These are phyloP conservation scores for Athelia psychrophila DNA, from an alignment of 1,284 basidiomycete genomes.

Conservation along the genomic window DNA sequence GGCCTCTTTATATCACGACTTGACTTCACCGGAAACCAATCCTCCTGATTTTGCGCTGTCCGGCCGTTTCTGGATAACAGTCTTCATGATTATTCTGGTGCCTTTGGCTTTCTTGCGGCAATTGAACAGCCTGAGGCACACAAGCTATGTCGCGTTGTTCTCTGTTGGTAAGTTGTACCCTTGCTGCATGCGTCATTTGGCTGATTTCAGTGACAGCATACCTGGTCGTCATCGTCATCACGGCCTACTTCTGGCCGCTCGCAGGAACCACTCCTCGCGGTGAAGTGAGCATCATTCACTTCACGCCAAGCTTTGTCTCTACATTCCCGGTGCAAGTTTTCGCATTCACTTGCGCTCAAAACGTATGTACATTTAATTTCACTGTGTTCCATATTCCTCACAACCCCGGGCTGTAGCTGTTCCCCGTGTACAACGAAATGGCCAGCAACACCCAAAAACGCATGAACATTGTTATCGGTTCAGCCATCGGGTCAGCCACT, in stretches of 20 bases:
- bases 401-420: slow-evolving; percentile 52
- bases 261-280: slow-evolving; percentile 58
- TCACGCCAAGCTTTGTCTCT: slow-evolving; percentile 78
- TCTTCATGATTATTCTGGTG: slow-evolving; percentile 81
- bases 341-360: slow-evolving; percentile 90
- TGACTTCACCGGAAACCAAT: slow-evolving; percentile 60
- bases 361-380: slow-evolving; percentile 72
- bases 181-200: neutral
- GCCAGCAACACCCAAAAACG: slow-evolving; percentile 75
- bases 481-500: slow-evolving; percentile 81
- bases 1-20: slow-evolving; percentile 74
- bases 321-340: slow-evolving; percentile 96
- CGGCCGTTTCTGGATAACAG: slow-evolving; percentile 79
- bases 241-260: slow-evolving; percentile 71
- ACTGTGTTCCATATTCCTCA: slow-evolving; percentile 2
- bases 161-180: slow-evolving; percentile 64
- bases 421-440: slow-evolving; percentile 94
- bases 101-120: slow-evolving; percentile 88
- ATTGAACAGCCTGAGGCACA: slow-evolving; percentile 80
- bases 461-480: slow-evolving; percentile 86
- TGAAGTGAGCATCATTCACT: slow-evolving; percentile 64
- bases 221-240: slow-evolving; percentile 70
- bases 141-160: slow-evolving; percentile 85
- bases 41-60: slow-evolving; percentile 76
- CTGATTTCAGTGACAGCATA: slow-evolving; percentile 46